Evolutionary conservation across 116 monocot species (phyloP).

Genomic region (Dioscorea cayenensis): DNA sequence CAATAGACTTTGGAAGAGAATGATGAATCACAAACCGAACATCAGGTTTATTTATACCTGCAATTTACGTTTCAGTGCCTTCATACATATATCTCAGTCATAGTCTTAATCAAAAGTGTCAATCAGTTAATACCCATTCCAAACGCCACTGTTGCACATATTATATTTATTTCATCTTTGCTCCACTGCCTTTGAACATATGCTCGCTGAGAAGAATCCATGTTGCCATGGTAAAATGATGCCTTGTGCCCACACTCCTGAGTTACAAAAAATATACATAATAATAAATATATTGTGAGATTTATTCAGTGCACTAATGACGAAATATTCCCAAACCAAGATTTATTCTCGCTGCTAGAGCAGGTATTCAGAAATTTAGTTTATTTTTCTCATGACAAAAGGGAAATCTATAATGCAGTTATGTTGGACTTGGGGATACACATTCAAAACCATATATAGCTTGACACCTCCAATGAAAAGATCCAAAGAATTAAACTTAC

Average conservation of each 20-base stretch:
- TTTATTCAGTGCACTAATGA: too few species aligned
- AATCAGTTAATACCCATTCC: conserved; percentile 74
- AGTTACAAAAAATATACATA: conserved; percentile 1
- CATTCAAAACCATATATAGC: too few species aligned
- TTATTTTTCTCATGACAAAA: too few species aligned
- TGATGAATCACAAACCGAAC: conserved; percentile 99
- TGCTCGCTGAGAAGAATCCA: conserved; percentile 81
- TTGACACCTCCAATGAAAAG: too few species aligned
- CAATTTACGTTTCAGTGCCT: conserved; percentile 17
- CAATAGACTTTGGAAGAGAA: conserved; percentile 97
- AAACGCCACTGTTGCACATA: conserved; percentile 99
- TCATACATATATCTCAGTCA: background rate
- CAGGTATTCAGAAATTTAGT: too few species aligned
- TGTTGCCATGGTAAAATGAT: conserved; percentile 92
- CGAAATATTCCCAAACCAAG: too few species aligned
- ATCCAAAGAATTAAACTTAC: too few species aligned
- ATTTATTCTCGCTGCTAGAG: too few species aligned
- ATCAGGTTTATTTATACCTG: conserved; percentile 99
- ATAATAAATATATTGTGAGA: background rate
- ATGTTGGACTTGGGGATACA: too few species aligned
- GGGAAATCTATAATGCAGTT: too few species aligned
- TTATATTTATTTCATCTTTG: conserved; percentile 90
- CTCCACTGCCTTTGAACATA: conserved; percentile 91
- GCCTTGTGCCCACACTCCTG: conserved; percentile 93
- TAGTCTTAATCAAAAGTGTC: background rate